Conservation (phyloP, 257 asterid genomes). For the Przewalskia tangutica region DNA sequence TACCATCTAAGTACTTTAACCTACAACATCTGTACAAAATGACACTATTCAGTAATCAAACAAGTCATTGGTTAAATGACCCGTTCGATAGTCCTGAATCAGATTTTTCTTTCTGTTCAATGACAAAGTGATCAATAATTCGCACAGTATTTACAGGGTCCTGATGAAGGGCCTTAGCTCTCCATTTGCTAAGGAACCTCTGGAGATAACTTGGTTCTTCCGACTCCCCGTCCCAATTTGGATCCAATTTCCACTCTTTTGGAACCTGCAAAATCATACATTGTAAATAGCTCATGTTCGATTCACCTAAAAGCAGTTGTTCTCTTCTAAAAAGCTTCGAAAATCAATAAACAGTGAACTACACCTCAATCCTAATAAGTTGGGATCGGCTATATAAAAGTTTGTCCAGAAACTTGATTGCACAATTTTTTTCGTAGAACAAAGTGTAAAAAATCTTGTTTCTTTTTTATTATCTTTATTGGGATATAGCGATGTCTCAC, state of each 20-base stretch:
- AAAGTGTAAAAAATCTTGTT: neutral
- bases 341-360: neutral
- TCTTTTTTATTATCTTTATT: neutral
- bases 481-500: slow-evolving; percentile 15
- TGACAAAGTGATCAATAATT: slow-evolving; percentile 69
- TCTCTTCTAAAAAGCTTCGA: neutral
- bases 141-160: slow-evolving; percentile 70
- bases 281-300: neutral
- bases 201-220: slow-evolving; percentile 47
- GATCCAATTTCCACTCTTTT: slow-evolving; percentile 91
- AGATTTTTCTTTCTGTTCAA: slow-evolving; percentile 39
- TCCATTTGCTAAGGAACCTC: slow-evolving; percentile 88
- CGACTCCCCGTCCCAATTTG: slow-evolving; percentile 69
- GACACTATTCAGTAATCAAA: neutral
- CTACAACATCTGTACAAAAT: neutral
- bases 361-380: neutral
- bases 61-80: slow-evolving; percentile 14
- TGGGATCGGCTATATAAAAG: neutral
- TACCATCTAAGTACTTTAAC: neutral
- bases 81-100: slow-evolving; percentile 29
- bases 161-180: slow-evolving; percentile 50
- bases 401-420: neutral
- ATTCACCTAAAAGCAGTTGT: neutral
- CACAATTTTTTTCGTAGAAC: neutral
- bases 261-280: slow-evolving; percentile 55